These are phyloP conservation scores for Rugonectria rugulosa DNA, from an alignment of 2,329 filamentous ascomycete species.

Conservation along the genomic window DNA sequence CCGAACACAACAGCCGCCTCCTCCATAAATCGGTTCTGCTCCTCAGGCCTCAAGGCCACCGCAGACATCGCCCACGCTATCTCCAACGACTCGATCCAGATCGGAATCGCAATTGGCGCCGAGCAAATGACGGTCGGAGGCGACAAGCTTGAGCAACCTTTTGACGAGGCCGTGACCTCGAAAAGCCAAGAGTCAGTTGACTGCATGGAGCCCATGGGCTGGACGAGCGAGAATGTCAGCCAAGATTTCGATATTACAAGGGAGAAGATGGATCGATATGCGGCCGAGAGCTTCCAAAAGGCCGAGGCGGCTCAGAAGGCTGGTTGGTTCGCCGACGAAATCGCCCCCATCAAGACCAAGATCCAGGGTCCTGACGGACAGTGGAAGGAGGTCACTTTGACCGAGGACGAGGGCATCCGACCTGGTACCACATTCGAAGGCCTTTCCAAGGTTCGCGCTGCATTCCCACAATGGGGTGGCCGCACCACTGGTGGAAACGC, in stretches of 20 bases:
- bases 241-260: slow-evolving; percentile 87
- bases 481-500: slow-evolving; percentile 92
- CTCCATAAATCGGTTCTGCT: slow-evolving; percentile 95
- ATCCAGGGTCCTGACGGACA: slow-evolving; percentile 86
- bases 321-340: slow-evolving; percentile 93
- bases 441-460: slow-evolving; percentile 84
- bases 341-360: slow-evolving; percentile 83
- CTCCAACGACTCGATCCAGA: slow-evolving; percentile 77
- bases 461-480: slow-evolving; percentile 89
- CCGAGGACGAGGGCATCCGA: slow-evolving; percentile 88
- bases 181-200: slow-evolving; percentile 80
- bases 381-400: slow-evolving; percentile 78
- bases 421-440: slow-evolving; percentile 87
- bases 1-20: slow-evolving; percentile 86
- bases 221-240: slow-evolving; percentile 96
- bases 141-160: slow-evolving; percentile 74
- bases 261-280: slow-evolving; percentile 83
- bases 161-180: slow-evolving; percentile 77
- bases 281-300: slow-evolving; percentile 85
- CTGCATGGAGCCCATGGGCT: slow-evolving; percentile 96
- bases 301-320: slow-evolving; percentile 91
- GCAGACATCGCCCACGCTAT: slow-evolving; percentile 96
- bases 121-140: slow-evolving; percentile 85
- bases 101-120: slow-evolving; percentile 87
- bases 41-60: slow-evolving; percentile 91